These are phyloP conservation scores for Isatis tinctoria DNA, from an alignment of 345 rosid species.

Conservation along the genomic window DNA sequence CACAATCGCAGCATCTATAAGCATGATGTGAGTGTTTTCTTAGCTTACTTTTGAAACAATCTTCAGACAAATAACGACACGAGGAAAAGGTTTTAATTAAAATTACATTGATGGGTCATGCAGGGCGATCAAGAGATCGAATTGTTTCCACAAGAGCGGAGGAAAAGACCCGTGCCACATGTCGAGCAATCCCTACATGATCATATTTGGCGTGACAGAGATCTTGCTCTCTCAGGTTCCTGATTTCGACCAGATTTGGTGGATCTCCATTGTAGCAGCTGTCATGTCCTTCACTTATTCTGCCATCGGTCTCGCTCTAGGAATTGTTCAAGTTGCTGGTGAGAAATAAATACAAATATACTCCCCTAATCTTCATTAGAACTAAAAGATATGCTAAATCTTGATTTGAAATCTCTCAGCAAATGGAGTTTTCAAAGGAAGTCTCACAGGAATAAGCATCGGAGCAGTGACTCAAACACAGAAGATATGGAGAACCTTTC, in stretches of 20 bases:
- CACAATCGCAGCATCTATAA: constrained; percentile 74
- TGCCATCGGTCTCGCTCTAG: constrained; percentile 81
- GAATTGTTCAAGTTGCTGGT: constrained; percentile 68
- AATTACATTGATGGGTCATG: neutral
- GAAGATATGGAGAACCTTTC: constrained; percentile 78
- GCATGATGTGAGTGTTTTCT: constrained; percentile 58
- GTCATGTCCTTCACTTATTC: constrained; percentile 97
- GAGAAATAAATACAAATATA: neutral
- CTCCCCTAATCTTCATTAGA: neutral
- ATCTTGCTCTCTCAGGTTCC: constrained; percentile 76
- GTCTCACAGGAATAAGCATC: constrained; percentile 68
- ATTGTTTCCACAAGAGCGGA: constrained; percentile 66
- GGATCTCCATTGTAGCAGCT: constrained; percentile 90
- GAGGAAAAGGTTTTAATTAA: neutral
- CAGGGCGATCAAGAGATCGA: constrained; percentile 82
- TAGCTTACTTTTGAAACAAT: neutral
- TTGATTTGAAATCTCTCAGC: constrained; percentile 27
- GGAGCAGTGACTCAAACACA: constrained; percentile 60
- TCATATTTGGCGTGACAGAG: constrained; percentile 61
- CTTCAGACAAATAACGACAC: neutral
- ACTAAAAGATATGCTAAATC: neutral
- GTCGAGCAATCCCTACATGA: constrained; percentile 74
- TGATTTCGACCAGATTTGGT: constrained; percentile 78
- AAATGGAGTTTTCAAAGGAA: constrained; percentile 54
- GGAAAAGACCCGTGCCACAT: constrained; percentile 57